A percentile compares a stretch with the other conserved stretches of the same genome.
Conservation (phyloP, 371 early-diverging fungal genomes). For the Rhizopus arrhizus region DNA sequence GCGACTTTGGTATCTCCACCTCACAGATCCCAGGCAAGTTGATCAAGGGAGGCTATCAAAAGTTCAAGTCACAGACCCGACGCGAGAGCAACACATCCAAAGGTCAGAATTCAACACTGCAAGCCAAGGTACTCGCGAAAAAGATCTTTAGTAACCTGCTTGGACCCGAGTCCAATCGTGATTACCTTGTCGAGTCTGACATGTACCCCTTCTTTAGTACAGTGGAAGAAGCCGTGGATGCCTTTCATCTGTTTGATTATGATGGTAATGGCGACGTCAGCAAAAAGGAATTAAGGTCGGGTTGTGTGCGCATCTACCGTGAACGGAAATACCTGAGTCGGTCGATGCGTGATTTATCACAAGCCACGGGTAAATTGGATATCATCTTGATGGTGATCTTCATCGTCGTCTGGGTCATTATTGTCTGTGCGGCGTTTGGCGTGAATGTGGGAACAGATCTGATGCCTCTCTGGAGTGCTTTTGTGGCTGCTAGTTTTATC, state of each 20-base stretch:
- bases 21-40: conserved; percentile 39
- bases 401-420: conserved; percentile 41
- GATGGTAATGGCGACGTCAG: conserved; percentile 72
- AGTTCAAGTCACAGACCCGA: conserved; percentile 16
- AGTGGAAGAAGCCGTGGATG: conserved; percentile 60
- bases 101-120: conserved; percentile 33
- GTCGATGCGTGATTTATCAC: conserved; percentile 67
- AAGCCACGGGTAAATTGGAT: conserved; percentile 70
- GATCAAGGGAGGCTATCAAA: conserved; percentile 31
- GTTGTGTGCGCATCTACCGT: conserved; percentile 58
- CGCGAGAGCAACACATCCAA: not conserved
- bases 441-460: conserved; percentile 62
- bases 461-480: conserved; percentile 60
- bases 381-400: conserved; percentile 56
- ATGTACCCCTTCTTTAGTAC: conserved; percentile 62
- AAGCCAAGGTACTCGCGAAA: conserved; percentile 53
- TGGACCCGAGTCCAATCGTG: conserved; percentile 32
- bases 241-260: conserved; percentile 72
- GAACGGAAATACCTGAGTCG: conserved; percentile 62
- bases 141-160: conserved; percentile 51
- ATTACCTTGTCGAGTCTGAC: conserved; percentile 50
- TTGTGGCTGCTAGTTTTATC: conserved; percentile 63
- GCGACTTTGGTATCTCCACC: conserved; percentile 28
- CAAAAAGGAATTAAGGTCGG: conserved; percentile 61
- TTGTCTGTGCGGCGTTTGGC: conserved; percentile 57